phyloP scores from a whole-genome alignment of 2,329 filamentous ascomycete species.

The Teratosphaeria pseudoeucalypti region DNA sequence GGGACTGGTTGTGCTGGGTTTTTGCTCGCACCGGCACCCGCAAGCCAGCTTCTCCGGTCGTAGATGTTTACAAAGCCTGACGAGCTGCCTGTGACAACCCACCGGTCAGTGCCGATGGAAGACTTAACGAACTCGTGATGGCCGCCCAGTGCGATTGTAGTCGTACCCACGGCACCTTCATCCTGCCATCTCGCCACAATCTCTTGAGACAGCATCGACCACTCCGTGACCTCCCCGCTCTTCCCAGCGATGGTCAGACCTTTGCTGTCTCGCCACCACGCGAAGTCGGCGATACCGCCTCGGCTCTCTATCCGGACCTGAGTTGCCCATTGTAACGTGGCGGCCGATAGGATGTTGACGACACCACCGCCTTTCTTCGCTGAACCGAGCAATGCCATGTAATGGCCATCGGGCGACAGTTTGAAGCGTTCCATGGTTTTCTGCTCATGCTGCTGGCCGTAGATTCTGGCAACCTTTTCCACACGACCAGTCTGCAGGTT shows the following conservation, averaged over 20 bases:
- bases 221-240: conserved; percentile 85
- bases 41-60: conserved; percentile 58
- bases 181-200: conserved; percentile 80
- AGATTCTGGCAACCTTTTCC: conserved; percentile 68
- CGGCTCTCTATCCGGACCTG: conserved; percentile 72
- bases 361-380: conserved; percentile 76
- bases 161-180: conserved; percentile 78
- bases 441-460: conserved; percentile 70
- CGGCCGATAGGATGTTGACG: conserved; percentile 72
- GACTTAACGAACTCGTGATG: conserved; percentile 43
- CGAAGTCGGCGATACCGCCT: conserved; percentile 79
- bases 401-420: conserved; percentile 73
- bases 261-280: conserved; percentile 79
- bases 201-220: conserved; percentile 56
- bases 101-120: conserved; percentile 66
- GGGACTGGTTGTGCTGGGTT: conserved; percentile 37
- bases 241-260: conserved; percentile 76
- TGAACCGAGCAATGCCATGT: conserved; percentile 73
- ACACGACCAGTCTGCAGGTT: conserved; percentile 71
- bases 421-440: conserved; percentile 85
- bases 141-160: conserved; percentile 69
- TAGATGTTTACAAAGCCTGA: conserved; percentile 91
- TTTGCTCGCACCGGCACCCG: background rate
- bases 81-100: conserved; percentile 78
- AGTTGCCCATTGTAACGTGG: conserved; percentile 76